Evolutionary conservation across 2,329 filamentous ascomycete genomes (phyloP), one percentile per base, ranked within the genome.

Genomic region (Colletotrichum sp.): DNA sequence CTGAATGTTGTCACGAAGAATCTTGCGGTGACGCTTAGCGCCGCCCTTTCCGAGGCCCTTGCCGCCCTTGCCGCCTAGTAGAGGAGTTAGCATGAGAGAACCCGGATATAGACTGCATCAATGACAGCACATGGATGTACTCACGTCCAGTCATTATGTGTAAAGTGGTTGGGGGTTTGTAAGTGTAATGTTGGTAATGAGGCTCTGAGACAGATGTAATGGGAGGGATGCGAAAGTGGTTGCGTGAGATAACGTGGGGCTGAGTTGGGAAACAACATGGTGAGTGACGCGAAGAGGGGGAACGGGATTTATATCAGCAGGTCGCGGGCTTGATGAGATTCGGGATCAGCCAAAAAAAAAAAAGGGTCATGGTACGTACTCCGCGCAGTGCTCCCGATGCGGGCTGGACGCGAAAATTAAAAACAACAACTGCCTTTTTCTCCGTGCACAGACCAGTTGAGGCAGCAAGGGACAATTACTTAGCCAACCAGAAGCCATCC

Each of bases 1-100:
- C 91, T 98, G 96, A 86, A 98, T 98, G 94, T 98, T 98, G 94
- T 98, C 96, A 90, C 96, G 95, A 88, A 98, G 92, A 91, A 98
- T 98, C 95, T 98, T 98, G 85, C 96, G 94, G 90, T 98, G 96
- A 89, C 96, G 96, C 95, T 98, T 99, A 89, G 96, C 96, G 88
- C 96, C 96, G 81, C 96, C 96, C 93, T 98, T 98, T 88, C 96
- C 96, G 89, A 98, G 95, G 87, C 96, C 96, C 93, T 98, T 98
- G 87, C 96, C 96, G 88, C 96, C 96, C 90, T 98, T 98, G 87
- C 95, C 95, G 87, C 95, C 95, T 97, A 82, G 7, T 7, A 57
- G 30, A 18, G 67, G 14, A 66, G 36, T 70, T 36, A 75, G 67
- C 24, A 69, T 30, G 64, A 30, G 55, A 60, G 60, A 14, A 16